Evolutionary conservation across 78 protist species (phyloP), one percentile per base, ranked within the genome.

Genomic region (Dictyostelium intermedium): DNA sequence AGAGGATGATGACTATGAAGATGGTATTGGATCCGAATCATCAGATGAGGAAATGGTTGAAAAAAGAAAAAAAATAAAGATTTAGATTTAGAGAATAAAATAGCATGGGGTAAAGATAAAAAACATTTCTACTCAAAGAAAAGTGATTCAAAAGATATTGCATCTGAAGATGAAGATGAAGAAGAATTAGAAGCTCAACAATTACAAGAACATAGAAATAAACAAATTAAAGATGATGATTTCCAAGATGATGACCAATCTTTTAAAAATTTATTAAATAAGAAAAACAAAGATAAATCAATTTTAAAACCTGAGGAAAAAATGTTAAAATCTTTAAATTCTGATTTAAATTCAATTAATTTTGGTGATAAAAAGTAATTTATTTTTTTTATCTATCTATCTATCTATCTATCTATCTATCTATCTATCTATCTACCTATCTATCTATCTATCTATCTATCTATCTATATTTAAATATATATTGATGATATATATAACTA

Each of bases 131-230:
- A 93, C 41, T 9, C 60, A 30, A 27, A 32, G 3, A 11, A 79
- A 30, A 32, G 7, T 5, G 82, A 74, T 11, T 86, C 78, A 18
- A 73, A 77, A 27, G 78, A 85, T 23, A 60, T 37, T 30, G 80
- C 11, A 10, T 69, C 91, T 9, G 72, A 69, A 8, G 92, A 83
- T n/a, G 96, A 93, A 34, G 96, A 93, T 23, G 92, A 76, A 34
- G 96, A 93, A 69, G 91, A 84, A 74, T 50, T n/a, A 14, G 96
- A 93, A 83, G 84, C 85, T 27, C 37, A 61, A 34, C 83, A 53
- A 32, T 13, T 93, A 13, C 89, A 93, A 80, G 13, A 79, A 66
- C 84, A 63, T 30, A 45, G 96, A 43, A 63, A 70, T 16, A 63
- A 73, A 18, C 5, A 13, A 25, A 86, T 93, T 69, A 14, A 69